Conservation (phyloP, 768 basidiomycete genomes). For the Royoungia palumana region DNA sequence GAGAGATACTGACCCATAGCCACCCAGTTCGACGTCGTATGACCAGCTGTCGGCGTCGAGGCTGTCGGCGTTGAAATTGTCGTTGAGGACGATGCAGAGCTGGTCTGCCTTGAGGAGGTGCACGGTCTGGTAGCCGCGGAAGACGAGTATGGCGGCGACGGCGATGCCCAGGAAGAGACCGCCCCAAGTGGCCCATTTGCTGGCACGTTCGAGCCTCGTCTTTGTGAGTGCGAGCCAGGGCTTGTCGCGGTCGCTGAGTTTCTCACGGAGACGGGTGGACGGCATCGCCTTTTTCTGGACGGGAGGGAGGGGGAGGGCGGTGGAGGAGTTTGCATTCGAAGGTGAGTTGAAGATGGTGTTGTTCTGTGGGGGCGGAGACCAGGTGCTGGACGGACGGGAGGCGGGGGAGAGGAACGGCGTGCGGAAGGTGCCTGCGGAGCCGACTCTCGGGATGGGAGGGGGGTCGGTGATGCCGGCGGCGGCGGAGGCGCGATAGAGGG, state of each 20-base stretch:
- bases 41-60: constrained; percentile 46
- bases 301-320: constrained; percentile 41
- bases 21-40: constrained; percentile 50
- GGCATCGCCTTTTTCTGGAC: constrained; percentile 34
- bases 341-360: constrained; percentile 26
- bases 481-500: constrained; percentile 30
- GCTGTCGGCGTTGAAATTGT: constrained; percentile 41
- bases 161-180: constrained; percentile 41
- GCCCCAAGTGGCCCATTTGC: constrained; percentile 48
- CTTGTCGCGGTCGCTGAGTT: constrained; percentile 50
- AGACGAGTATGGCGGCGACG: constrained; percentile 43
- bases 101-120: constrained; percentile 33
- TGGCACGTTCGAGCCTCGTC: constrained; percentile 27
- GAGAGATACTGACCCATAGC: constrained; percentile 39
- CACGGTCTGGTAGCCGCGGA: constrained; percentile 41
- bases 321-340: constrained; percentile 27
- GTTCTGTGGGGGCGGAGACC: constrained; percentile 54
- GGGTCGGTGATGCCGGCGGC: constrained; percentile 19
- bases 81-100: constrained; percentile 46
- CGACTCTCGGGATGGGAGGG: constrained; percentile 36
- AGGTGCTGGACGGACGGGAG: constrained; percentile 58
- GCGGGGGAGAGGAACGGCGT: constrained; percentile 69
- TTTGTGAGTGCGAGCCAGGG: constrained; percentile 41
- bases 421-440: constrained; percentile 51
- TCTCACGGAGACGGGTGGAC: constrained; percentile 49